Evolutionary conservation across 2,329 filamentous ascomycete species (phyloP).

Genomic region (Colletotrichum falcatum): DNA sequence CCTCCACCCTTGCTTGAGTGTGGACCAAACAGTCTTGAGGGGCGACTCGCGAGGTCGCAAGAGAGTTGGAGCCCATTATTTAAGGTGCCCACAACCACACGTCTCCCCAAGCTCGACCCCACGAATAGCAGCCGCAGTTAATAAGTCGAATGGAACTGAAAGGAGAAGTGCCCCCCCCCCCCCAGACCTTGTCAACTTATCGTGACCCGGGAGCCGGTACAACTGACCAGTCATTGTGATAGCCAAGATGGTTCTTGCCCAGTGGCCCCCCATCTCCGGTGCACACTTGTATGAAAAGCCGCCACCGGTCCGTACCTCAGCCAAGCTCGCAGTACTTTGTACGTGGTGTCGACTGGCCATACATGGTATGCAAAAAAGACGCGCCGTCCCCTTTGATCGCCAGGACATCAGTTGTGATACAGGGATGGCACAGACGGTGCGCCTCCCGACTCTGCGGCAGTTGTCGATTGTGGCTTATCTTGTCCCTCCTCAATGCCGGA

Average conservation of each 20-base stretch:
- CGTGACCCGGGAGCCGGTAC: slow-evolving; percentile 5
- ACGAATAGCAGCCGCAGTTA: too few relatives aligned
- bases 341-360: too few relatives aligned
- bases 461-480: background rate
- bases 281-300: too few relatives aligned
- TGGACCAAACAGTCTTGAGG: background rate
- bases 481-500: background rate
- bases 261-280: background rate
- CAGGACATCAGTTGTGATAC: background rate
- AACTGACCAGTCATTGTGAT: background rate
- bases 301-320: too few relatives aligned
- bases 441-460: slow-evolving; percentile 5
- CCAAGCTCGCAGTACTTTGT: too few relatives aligned
- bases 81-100: background rate
- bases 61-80: background rate
- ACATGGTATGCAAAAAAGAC: too few relatives aligned
- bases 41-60: slow-evolving; percentile 13
- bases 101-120: background rate
- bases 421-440: slow-evolving; percentile 17
- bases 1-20: background rate
- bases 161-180: slow-evolving; percentile 11
- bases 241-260: background rate
- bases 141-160: background rate
- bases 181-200: background rate
- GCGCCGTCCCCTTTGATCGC: slow-evolving; percentile 7